Evolutionary conservation across 2,329 filamentous ascomycete species (phyloP), one percentile per base, ranked within the genome.

Genomic region (Plenodomus tracheiphilus): DNA sequence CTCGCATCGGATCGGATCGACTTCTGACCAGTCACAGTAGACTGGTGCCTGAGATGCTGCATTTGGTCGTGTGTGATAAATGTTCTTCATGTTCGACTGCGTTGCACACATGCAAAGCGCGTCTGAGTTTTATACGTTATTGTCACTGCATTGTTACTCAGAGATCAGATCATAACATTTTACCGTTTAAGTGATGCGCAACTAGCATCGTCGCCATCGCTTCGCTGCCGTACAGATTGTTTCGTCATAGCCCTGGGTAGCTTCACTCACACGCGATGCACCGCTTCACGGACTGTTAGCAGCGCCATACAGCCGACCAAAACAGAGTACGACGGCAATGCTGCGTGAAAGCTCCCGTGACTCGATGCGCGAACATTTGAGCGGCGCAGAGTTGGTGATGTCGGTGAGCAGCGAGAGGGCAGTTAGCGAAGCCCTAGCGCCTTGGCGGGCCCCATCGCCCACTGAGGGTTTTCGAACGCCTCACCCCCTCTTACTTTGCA

Each of bases 401-500:
- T 32, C 28, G 28, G 28, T 32, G 28, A 32, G 28, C 6, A 32
- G 28, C 28, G 28, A 10, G 28, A 32, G 13, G 28, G 28, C 28
- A 32, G 15, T 32, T 32, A 32, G 28, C 28, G 28, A 32, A 32
- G 28, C 9, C 28, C 28, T 32, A 32, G 28, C 28, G 28, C 28
- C 28, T 32, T 32, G 28, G 28, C 28, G 8, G 5, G 28, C 9
- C 13, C 28, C 28, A 32, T 32, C 28, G 28, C 28, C 28, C 28
- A 32, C 28, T 32, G 28, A 32, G 28, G 28, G 28, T 41, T 41
- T 30, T 41, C 42, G 41, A 42, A 44, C 39, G 10, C 10, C 30
- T 43, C 35, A 40, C 32, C 39, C 44, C 40, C 43, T 32, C 36
- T 47, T 34, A 37, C 52, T 44, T 48, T 49, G 37, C 58, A 62